Conservation (phyloP, 768 basidiomycete genomes). For the Lenzites betulinus region DNA sequence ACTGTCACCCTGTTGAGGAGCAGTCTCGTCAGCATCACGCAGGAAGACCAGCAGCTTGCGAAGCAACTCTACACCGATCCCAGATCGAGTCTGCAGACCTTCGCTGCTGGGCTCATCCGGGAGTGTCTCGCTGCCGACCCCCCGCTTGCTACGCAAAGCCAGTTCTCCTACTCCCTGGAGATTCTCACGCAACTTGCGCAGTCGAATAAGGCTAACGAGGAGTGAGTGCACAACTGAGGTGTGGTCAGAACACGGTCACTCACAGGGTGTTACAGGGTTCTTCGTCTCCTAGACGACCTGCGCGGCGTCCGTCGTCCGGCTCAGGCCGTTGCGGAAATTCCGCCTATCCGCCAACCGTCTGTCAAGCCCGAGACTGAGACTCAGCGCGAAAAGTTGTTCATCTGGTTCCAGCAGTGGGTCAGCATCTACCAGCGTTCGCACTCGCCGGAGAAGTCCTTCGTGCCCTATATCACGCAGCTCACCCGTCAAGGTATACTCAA, state of each 20-base stretch:
- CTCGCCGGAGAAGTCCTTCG: conserved; percentile 92
- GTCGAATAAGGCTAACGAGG: conserved; percentile 78
- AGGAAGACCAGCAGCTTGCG: conserved; percentile 90
- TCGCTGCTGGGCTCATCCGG: conserved; percentile 79
- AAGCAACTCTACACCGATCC: conserved; percentile 81
- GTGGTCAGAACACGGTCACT: background rate
- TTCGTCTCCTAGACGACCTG: conserved; percentile 78
- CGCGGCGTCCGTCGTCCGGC: conserved; percentile 59
- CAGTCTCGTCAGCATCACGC: conserved; percentile 70
- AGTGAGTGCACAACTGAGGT: conserved; percentile 52
- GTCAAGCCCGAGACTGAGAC: conserved; percentile 74
- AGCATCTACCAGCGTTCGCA: conserved; percentile 88
- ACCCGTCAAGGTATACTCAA: conserved; percentile 97
- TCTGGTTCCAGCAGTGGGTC: conserved; percentile 96
- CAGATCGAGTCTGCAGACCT: conserved; percentile 75
- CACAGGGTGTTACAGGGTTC: conserved; percentile 49
- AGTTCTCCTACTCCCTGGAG: conserved; percentile 81
- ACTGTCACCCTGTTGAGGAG: conserved; percentile 87
- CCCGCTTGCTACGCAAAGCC: conserved; percentile 75
- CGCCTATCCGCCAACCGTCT: conserved; percentile 46
- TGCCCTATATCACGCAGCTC: conserved; percentile 95
- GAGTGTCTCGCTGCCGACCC: conserved; percentile 84
- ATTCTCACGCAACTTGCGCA: conserved; percentile 74
- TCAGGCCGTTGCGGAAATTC: conserved; percentile 40
- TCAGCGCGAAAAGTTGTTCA: conserved; percentile 70